These are phyloP conservation scores for Sclerotiophoma versabilis DNA, from an alignment of 2,329 filamentous ascomycete species.

Conservation along the genomic window DNA sequence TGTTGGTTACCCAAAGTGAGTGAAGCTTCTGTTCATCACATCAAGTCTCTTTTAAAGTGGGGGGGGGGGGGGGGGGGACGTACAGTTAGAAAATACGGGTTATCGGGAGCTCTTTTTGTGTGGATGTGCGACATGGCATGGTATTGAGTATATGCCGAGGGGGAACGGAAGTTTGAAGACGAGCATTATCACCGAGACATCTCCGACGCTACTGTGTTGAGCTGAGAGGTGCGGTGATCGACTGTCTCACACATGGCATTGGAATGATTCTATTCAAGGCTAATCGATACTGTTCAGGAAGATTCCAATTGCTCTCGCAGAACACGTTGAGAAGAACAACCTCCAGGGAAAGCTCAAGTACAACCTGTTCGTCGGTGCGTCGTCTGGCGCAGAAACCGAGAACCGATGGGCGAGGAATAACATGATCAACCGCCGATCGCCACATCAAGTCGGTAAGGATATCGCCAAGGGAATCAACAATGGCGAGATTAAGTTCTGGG, in stretches of 20 bases:
- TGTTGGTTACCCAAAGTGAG: constrained; percentile 86
- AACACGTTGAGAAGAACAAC: constrained; percentile 87
- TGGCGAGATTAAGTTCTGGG: constrained; percentile 88
- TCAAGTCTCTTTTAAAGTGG: background rate
- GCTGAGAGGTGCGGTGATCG: background rate
- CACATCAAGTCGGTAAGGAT: constrained; percentile 89
- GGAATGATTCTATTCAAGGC: constrained; percentile 7
- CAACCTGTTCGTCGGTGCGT: constrained; percentile 88
- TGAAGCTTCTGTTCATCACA: constrained; percentile 18
- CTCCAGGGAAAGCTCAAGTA: constrained; percentile 86
- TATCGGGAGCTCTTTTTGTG: constrained; percentile 1
- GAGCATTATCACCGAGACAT: constrained; percentile 31
- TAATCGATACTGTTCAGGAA: constrained; percentile 61
- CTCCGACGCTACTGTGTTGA: background rate
- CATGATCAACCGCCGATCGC: constrained; percentile 86
- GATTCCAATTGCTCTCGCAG: constrained; percentile 81
- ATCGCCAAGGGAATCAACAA: constrained; percentile 91
- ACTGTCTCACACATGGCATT: background rate
- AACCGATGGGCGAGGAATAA: constrained; percentile 88
- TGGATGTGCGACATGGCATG: constrained; percentile 14
- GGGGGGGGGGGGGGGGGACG: background rate
- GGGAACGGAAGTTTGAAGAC: constrained; percentile 36
- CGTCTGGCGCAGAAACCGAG: constrained; percentile 86
- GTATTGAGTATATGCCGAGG: constrained; percentile 30
- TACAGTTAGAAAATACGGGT: constrained; percentile 3